Evolutionary conservation across 2,329 filamentous ascomycete species (phyloP).

Genomic region (Zalaria obscura): DNA sequence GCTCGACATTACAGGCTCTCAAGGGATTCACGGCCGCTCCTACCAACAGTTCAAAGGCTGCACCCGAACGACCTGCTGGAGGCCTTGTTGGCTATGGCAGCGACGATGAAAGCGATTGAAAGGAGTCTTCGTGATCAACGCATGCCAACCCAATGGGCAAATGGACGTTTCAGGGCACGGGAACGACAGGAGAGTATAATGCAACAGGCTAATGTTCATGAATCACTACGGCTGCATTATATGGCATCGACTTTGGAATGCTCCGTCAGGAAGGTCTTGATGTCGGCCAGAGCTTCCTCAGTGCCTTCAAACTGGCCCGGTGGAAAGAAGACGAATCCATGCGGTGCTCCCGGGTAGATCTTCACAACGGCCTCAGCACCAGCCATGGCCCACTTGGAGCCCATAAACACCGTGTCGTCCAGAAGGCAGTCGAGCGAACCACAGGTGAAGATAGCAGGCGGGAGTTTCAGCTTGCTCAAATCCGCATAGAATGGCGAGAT

Average conservation of each 20-base stretch:
- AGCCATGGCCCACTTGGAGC: constrained; percentile 37
- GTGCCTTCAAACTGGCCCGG: constrained; percentile 20
- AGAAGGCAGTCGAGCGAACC: constrained; percentile 41
- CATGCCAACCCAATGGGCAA: too few relatives aligned
- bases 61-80: constrained; percentile 43
- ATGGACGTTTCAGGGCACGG: too few relatives aligned
- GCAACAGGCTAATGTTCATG: neutral
- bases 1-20: constrained; percentile 67
- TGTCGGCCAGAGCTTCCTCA: constrained; percentile 24
- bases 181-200: neutral
- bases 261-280: constrained; percentile 22
- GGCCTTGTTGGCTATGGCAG: constrained; percentile 82
- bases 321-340: constrained; percentile 35
- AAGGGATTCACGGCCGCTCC: constrained; percentile 36
- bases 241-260: neutral
- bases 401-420: constrained; percentile 40
- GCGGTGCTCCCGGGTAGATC: constrained; percentile 38
- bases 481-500: constrained; percentile 39
- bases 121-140: neutral
- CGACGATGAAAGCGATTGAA: constrained; percentile 60
- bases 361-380: constrained; percentile 37
- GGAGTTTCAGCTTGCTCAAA: constrained; percentile 24
- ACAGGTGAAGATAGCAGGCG: constrained; percentile 39
- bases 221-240: neutral
- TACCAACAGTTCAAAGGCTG: constrained; percentile 32